Conservation (phyloP, 805 yeast species). For the Wickerhamiella shivajii region DNA sequence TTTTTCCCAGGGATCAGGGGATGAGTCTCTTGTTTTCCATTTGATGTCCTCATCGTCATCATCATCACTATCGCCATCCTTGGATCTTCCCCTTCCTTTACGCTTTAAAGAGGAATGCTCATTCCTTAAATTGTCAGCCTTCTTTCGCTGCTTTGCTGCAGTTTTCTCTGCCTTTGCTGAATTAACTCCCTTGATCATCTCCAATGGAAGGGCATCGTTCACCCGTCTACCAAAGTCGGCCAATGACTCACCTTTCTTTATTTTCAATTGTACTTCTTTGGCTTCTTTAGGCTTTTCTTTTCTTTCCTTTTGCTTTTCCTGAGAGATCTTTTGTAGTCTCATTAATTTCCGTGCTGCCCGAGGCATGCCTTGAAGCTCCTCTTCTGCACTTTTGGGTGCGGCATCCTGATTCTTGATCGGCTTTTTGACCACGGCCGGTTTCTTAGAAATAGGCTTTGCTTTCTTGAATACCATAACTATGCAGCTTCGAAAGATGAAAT, state of each 20-base stretch:
- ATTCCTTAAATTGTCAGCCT: constrained; percentile 18
- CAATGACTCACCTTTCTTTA: constrained; percentile 26
- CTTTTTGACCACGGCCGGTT: no score
- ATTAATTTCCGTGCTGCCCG: constrained; percentile 22
- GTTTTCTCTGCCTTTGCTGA: constrained; percentile 20
- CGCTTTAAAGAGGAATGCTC: constrained; percentile 14
- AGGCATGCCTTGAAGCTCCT: constrained; percentile 24
- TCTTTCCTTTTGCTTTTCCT: constrained; percentile 9
- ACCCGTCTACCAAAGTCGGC: constrained; percentile 28
- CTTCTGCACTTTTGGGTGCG: background rate
- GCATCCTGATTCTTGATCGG: no score
- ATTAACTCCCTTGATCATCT: constrained; percentile 23
- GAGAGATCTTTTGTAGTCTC: constrained; percentile 9
- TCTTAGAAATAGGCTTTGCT: no score
- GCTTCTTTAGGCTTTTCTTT: constrained; percentile 6
- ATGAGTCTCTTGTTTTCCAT: constrained; percentile 20
- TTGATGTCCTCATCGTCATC: constrained; percentile 14
- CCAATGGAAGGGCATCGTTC: constrained; percentile 28
- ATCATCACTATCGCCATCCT: constrained; percentile 18
- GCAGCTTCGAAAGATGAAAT: constrained; percentile 5
- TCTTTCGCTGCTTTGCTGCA: constrained; percentile 18
- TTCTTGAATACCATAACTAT: no score
- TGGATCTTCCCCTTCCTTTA: constrained; percentile 13
- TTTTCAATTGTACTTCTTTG: constrained; percentile 13
- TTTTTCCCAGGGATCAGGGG: constrained; percentile 31